Conservation (phyloP, 768 basidiomycete species). For the Agrocybe pediades region DNA sequence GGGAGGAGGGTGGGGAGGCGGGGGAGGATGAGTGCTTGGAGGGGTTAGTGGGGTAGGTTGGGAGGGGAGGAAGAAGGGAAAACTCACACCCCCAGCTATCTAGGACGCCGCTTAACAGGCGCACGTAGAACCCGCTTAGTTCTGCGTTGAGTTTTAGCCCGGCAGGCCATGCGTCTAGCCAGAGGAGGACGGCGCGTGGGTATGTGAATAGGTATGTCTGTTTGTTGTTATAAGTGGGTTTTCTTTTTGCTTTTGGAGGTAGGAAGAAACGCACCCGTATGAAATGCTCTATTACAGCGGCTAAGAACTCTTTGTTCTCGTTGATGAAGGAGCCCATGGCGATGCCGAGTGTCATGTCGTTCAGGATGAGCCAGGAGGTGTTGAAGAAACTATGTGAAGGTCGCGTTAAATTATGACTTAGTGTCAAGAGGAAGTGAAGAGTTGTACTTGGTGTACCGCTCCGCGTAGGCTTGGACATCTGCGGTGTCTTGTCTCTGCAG, state of each 20-base stretch:
- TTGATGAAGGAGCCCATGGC: slow-evolving; percentile 71
- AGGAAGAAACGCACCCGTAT: slow-evolving; percentile 39
- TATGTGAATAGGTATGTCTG: slow-evolving; percentile 37
- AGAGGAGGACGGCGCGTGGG: slow-evolving; percentile 48
- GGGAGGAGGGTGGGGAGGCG: slow-evolving; percentile 16
- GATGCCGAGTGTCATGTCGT: slow-evolving; percentile 85
- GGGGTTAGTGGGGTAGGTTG: background rate
- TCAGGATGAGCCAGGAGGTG: slow-evolving; percentile 86
- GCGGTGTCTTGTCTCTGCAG: slow-evolving; percentile 36
- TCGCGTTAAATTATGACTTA: background rate
- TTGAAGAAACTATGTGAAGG: slow-evolving; percentile 81
- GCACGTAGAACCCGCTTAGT: slow-evolving; percentile 83
- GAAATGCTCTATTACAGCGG: slow-evolving; percentile 32
- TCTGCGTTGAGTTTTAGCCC: slow-evolving; percentile 96
- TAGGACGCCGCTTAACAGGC: slow-evolving; percentile 66
- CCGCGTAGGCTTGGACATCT: slow-evolving; percentile 44
- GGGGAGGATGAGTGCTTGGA: background rate
- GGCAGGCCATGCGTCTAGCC: slow-evolving; percentile 96
- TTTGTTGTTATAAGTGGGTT: background rate
- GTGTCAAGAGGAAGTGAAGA: background rate
- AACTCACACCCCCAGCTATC: slow-evolving; percentile 73
- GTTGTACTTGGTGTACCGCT: slow-evolving; percentile 70
- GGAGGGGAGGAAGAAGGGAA: background rate
- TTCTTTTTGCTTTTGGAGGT: too few relatives aligned
- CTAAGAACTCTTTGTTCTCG: slow-evolving; percentile 60